Evolutionary conservation across 2,329 filamentous ascomycete genomes (phyloP), one percentile per base, ranked within the genome.

Genomic region (Fusarium scirpi): DNA sequence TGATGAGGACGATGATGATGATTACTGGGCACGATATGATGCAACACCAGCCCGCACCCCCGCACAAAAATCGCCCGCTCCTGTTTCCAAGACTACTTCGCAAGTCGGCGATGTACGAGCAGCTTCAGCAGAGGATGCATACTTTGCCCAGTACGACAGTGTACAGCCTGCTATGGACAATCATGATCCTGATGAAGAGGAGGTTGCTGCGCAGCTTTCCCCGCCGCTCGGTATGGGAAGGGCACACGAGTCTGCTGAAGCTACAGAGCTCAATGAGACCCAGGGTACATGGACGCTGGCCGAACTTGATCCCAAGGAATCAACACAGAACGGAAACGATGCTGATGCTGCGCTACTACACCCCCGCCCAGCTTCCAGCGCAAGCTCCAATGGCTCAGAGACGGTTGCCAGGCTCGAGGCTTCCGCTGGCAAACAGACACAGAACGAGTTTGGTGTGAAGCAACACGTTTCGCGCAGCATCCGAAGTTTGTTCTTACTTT

Each of bases 81-180:
- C 91, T 74, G 57, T 77, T 16, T 73, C 72, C 57, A 76, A 67
- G 52, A 61, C 77, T 10, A 77, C 79, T 22, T 69, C 74, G 18
- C 55, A 73, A 38, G 62, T 54, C 15, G 62, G 58, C 27, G 53
- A 76, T 34, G 74, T 74, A 56, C 71, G 73, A 24, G 72, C 54
- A 40, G 67, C 79, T 12, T 82, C 83, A 10, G 83, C 84, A 22
- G 92, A 94, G 67, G 88, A 91, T 48, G 89, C 89, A 45, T 95
- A 95, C 79, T 95, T 89, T 78, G 88, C 91, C 20, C 89, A 91
- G 76, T 95, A 96, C 78, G 90, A 92, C 73, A 84, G 88, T 68
- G 92, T 95, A 11, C 92, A 95, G 77, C 92, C 92, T 4, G 92
- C 92, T 32, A 89, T 95, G 84, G 93, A 95, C 79, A 89, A 89